Percentiles rank a stretch among this genome's conserved stretches.
phyloP scores from a whole-genome alignment of 2,329 filamentous ascomycete species.

The Aspergillus pseudoviridinutans region DNA sequence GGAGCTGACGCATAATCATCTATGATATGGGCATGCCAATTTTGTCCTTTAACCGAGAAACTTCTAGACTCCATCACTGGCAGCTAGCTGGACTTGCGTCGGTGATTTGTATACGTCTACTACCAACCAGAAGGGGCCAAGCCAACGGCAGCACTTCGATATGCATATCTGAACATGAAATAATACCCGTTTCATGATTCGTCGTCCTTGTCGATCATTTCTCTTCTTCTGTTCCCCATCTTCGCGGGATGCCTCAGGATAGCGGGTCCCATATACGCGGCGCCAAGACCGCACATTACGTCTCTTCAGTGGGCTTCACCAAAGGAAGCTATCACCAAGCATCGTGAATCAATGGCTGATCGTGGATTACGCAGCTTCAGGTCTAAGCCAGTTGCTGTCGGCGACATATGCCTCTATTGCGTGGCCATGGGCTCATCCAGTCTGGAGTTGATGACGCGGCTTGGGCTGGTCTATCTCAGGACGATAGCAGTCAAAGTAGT shows the following conservation, averaged over 20 bases:
- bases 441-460: conserved; percentile 4
- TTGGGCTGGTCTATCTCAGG: background rate
- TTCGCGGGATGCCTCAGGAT: background rate
- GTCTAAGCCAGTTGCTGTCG: background rate
- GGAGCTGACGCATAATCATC: too few species aligned
- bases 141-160: too few species aligned
- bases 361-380: background rate
- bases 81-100: background rate
- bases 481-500: background rate
- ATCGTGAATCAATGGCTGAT: background rate
- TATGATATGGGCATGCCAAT: too few species aligned
- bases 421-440: background rate
- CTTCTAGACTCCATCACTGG: too few species aligned
- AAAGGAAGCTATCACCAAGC: background rate
- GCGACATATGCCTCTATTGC: background rate
- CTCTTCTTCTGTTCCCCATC: background rate
- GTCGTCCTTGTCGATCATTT: background rate
- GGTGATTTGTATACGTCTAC: background rate
- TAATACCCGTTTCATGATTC: background rate
- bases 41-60: too few species aligned
- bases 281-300: conserved; percentile 7
- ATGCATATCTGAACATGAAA: too few species aligned
- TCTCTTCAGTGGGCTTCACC: background rate
- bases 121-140: too few species aligned
- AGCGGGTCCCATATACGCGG: conserved; percentile 11